These are phyloP conservation scores for Arthrobotrys iridis DNA, from an alignment of 2,329 filamentous ascomycete species.

Conservation along the genomic window DNA sequence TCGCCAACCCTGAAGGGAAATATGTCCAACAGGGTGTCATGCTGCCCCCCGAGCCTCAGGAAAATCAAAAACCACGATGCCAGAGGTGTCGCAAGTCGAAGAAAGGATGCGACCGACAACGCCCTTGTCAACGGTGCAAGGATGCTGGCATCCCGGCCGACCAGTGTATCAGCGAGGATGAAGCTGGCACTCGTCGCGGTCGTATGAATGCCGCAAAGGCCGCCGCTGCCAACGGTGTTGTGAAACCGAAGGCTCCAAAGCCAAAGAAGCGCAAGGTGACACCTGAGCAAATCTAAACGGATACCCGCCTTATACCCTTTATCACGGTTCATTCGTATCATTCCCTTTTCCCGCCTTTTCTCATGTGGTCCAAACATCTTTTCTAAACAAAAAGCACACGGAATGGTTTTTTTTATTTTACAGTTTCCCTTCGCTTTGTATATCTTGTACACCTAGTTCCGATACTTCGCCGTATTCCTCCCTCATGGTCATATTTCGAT, in stretches of 20 bases:
- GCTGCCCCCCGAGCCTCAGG: constrained; percentile 50
- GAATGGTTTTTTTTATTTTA: constrained; percentile 21
- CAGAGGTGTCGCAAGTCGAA: constrained; percentile 99
- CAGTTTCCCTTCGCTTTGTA: constrained; percentile 30
- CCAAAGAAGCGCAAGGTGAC: constrained; percentile 57
- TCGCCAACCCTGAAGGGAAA: constrained; percentile 49
- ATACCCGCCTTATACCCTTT: neutral
- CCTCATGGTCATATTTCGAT: neutral
- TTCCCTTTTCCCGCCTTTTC: neutral
- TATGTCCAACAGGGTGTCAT: constrained; percentile 49
- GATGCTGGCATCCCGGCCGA: constrained; percentile 94
- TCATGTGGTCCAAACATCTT: neutral
- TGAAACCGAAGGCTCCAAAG: constrained; percentile 56
- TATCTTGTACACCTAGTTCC: constrained; percentile 42
- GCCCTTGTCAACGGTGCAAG: constrained; percentile 92
- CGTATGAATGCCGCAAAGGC: constrained; percentile 82
- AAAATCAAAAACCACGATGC: constrained; percentile 91
- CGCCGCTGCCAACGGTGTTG: constrained; percentile 62
- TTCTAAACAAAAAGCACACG: constrained; percentile 34
- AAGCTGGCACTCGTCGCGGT: constrained; percentile 95
- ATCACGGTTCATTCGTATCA: neutral
- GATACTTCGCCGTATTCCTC: constrained; percentile 7
- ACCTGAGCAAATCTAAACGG: constrained; percentile 48
- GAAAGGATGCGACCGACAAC: constrained; percentile 96
- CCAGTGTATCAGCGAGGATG: constrained; percentile 95